Evolutionary conservation across 345 rosid species (phyloP).

Genomic region (Gossypium sturtianum): DNA sequence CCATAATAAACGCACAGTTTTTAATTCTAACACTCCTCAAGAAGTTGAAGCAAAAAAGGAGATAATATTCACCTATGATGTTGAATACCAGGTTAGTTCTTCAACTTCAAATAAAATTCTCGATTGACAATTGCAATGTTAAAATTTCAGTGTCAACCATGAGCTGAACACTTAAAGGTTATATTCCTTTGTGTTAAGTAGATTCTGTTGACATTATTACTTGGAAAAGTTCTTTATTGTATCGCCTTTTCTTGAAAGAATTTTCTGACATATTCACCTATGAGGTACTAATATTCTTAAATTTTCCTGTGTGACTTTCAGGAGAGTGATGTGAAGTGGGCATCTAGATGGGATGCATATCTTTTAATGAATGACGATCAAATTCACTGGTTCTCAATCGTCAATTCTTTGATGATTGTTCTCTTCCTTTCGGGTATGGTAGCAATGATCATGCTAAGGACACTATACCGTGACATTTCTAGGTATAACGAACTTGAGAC

Average conservation of each 20-base stretch:
- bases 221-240: neutral
- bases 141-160: neutral
- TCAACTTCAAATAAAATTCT: neutral
- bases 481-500: conserved; percentile 80
- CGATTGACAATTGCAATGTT: neutral
- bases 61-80: conserved; percentile 84
- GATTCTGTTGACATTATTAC: neutral
- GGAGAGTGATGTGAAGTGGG: conserved; percentile 88
- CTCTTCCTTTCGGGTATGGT: conserved; percentile 88
- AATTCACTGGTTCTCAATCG: conserved; percentile 78
- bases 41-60: conserved; percentile 76
- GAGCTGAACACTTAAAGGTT: neutral
- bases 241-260: neutral
- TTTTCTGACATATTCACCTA: neutral
- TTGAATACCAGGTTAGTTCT: conserved; percentile 70
- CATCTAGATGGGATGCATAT: conserved; percentile 86
- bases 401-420: conserved; percentile 76
- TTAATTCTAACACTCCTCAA: conserved; percentile 83
- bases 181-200: neutral
- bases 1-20: conserved; percentile 63
- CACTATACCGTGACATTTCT: conserved; percentile 78
- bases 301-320: conserved; percentile 17
- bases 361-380: conserved; percentile 80
- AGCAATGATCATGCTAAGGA: conserved; percentile 77
- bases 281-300: conserved; percentile 6